Percentiles rank a stretch among this genome's conserved stretches.
Conservation (phyloP, 2,329 filamentous ascomycete genomes). For the Neofusicoccum sp. region DNA sequence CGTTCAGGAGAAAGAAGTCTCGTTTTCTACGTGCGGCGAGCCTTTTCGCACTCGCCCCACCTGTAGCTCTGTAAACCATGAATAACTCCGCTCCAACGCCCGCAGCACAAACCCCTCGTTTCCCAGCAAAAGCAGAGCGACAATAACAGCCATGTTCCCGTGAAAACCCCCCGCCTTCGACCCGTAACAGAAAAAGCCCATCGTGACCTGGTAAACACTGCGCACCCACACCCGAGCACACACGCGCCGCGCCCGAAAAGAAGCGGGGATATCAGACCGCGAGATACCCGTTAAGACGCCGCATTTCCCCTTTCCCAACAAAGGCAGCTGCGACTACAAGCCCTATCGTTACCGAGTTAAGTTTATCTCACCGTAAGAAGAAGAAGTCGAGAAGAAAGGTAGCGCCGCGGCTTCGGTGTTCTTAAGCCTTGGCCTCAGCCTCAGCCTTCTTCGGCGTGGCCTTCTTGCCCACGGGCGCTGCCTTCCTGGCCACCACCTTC, state of each 20-base stretch:
- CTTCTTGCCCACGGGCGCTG: slow-evolving; percentile 35
- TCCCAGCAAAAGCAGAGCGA: background rate
- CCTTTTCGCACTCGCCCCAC: background rate
- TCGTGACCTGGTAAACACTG: slow-evolving; percentile 7
- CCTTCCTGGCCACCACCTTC: slow-evolving; percentile 47
- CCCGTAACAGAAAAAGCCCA: background rate
- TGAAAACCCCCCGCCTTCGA: background rate
- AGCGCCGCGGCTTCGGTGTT: background rate
- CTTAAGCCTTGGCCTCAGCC: slow-evolving; percentile 20
- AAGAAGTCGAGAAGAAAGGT: slow-evolving; percentile 2
- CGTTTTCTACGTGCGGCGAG: slow-evolving; percentile 1
- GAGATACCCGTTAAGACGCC: background rate
- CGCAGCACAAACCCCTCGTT: background rate
- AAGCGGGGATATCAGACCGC: slow-evolving; percentile 7
- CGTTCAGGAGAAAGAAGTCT: slow-evolving; percentile 7
- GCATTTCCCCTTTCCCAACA: background rate
- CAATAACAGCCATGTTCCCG: background rate
- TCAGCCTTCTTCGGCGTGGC: slow-evolving; percentile 37
- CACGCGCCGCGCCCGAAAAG: slow-evolving; percentile 11
- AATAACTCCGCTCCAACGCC: slow-evolving; percentile 7
- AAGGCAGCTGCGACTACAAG: background rate
- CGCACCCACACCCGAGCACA: slow-evolving; percentile 4
- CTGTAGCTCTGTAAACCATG: background rate
- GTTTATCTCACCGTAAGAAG: slow-evolving; percentile 5
- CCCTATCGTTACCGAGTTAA: slow-evolving; percentile 6